phyloP scores from a whole-genome alignment of 2,329 filamentous ascomycete genomes.

The Periconia digitata region DNA sequence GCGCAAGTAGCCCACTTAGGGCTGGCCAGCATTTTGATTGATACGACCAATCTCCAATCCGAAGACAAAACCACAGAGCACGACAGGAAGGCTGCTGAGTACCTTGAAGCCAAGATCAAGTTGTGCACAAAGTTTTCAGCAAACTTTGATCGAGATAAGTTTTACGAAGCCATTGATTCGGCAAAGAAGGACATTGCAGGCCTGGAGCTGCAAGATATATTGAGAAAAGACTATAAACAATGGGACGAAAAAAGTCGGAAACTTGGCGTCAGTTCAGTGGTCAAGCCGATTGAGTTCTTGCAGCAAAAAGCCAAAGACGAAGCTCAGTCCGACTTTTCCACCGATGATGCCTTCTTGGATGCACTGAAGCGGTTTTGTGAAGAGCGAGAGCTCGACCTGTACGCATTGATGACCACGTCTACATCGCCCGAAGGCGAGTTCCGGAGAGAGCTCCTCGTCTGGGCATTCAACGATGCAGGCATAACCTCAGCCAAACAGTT shows the following conservation, averaged over 20 bases:
- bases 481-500: conserved; percentile 59
- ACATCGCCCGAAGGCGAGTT: conserved; percentile 57
- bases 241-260: conserved; percentile 59
- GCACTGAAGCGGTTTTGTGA: conserved; percentile 56
- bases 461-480: conserved; percentile 58
- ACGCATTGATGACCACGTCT: conserved; percentile 70
- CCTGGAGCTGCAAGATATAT: conserved; percentile 65
- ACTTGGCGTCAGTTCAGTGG: conserved; percentile 69
- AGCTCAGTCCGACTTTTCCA: conserved; percentile 12
- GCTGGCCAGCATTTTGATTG: conserved; percentile 71
- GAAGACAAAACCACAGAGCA: conserved; percentile 64
- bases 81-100: conserved; percentile 61
- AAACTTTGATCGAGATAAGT: conserved; percentile 56
- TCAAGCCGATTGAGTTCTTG: conserved; percentile 65
- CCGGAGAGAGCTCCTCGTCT: conserved; percentile 67
- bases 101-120: conserved; percentile 60
- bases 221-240: conserved; percentile 84
- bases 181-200: conserved; percentile 69
- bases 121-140: conserved; percentile 35
- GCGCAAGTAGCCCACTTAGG: conserved; percentile 66
- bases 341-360: conserved; percentile 48
- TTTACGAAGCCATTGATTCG: conserved; percentile 60
- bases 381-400: conserved; percentile 64
- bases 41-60: conserved; percentile 66
- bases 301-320: conserved; percentile 54